A percentile compares a stretch with the other conserved stretches of the same genome.
These are phyloP conservation scores for Magnaporthiopsis rhizophila DNA, from an alignment of 2,329 filamentous ascomycete genomes.

Conservation along the genomic window DNA sequence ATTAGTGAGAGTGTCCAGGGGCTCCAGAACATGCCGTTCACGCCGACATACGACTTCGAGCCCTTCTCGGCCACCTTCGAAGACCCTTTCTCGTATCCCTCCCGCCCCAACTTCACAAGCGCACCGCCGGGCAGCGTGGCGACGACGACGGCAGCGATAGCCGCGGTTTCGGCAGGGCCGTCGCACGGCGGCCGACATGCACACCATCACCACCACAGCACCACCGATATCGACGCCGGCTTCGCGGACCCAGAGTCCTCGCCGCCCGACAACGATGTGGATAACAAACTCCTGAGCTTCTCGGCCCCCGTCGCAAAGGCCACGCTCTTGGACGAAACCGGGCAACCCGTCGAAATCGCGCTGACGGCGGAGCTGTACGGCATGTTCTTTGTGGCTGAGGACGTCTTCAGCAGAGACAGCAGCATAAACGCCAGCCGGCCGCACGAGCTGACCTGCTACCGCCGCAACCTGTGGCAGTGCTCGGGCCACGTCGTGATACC, in stretches of 20 bases:
- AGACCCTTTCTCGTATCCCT: constrained; percentile 55
- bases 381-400: constrained; percentile 84
- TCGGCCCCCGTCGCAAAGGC: constrained; percentile 53
- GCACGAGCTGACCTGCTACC: constrained; percentile 86
- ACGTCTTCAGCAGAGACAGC: constrained; percentile 59
- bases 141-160: constrained; percentile 19
- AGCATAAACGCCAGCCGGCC: constrained; percentile 39
- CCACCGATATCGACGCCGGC: constrained; percentile 57
- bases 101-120: constrained; percentile 35
- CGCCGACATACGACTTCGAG: constrained; percentile 53
- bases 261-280: constrained; percentile 41
- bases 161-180: neutral
- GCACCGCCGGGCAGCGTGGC: constrained; percentile 18
- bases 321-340: constrained; percentile 57
- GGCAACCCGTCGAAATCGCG: constrained; percentile 53
- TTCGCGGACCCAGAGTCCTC: constrained; percentile 51
- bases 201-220: constrained; percentile 49
- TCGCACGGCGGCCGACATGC: constrained; percentile 17
- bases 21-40: constrained; percentile 42
- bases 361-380: constrained; percentile 73
- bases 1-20: constrained; percentile 35
- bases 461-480: constrained; percentile 90
- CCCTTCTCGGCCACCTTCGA: constrained; percentile 55
- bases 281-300: constrained; percentile 69
- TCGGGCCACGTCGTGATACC: constrained; percentile 79